These are phyloP conservation scores for Lipomyces lipofer DNA, from an alignment of 805 yeast species.

Conservation along the genomic window DNA sequence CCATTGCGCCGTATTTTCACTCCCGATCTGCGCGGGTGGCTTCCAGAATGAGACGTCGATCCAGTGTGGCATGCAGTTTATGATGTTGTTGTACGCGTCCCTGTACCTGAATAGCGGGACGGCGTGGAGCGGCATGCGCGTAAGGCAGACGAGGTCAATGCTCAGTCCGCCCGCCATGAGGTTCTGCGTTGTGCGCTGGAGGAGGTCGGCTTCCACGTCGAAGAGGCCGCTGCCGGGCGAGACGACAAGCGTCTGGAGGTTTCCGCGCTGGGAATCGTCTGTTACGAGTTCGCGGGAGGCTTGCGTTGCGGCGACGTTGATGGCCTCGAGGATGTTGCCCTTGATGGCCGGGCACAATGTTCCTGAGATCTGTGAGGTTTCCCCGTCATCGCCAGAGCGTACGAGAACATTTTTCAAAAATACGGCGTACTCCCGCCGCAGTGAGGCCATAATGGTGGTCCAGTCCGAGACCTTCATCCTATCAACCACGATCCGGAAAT, in stretches of 20 bases:
- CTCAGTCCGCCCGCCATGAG: slow-evolving; percentile 79
- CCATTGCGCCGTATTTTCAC: slow-evolving; percentile 51
- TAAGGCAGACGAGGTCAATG: slow-evolving; percentile 81
- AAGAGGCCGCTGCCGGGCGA: slow-evolving; percentile 93
- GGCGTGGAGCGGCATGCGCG: slow-evolving; percentile 88
- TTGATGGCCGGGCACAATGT: slow-evolving; percentile 80
- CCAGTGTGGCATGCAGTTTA: slow-evolving; percentile 90
- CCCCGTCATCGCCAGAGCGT: slow-evolving; percentile 42
- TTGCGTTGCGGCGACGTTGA: slow-evolving; percentile 77
- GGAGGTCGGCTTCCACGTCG: slow-evolving; percentile 81
- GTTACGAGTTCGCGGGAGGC: slow-evolving; percentile 76
- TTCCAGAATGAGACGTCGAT: slow-evolving; percentile 90
- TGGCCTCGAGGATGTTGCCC: slow-evolving; percentile 84
- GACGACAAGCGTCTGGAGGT: slow-evolving; percentile 83
- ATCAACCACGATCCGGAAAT: slow-evolving; percentile 90
- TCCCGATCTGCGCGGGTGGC: slow-evolving; percentile 46
- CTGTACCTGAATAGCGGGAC: slow-evolving; percentile 81
- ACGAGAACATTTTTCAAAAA: slow-evolving; percentile 73
- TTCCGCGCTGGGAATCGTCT: slow-evolving; percentile 83
- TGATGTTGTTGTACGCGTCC: slow-evolving; percentile 27
- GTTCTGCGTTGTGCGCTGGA: slow-evolving; percentile 72
- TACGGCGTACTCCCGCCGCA: slow-evolving; percentile 79
- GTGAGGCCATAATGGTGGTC: slow-evolving; percentile 87
- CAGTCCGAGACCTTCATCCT: slow-evolving; percentile 86
- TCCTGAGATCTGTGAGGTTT: slow-evolving; percentile 49